A percentile compares a stretch with the other conserved stretches of the same genome.
Evolutionary conservation across 2,329 filamentous ascomycete species (phyloP).

Genomic region (Leptoxyphium fumago): DNA sequence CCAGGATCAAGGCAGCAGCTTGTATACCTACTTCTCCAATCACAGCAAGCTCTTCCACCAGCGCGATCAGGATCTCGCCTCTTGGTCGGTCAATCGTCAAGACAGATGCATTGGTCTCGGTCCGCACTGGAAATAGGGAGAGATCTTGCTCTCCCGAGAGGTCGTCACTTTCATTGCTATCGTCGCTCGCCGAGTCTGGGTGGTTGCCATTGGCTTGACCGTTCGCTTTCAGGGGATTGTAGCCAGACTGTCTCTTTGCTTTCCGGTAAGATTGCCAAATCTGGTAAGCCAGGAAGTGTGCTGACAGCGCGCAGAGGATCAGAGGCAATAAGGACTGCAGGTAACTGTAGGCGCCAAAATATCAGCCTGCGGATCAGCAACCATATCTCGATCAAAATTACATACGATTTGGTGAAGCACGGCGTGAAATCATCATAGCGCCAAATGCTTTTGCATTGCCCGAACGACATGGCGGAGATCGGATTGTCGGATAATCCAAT

Average conservation of each 20-base stretch:
- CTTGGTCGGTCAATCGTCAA: constrained; percentile 63
- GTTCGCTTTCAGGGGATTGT: constrained; percentile 36
- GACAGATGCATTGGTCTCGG: constrained; percentile 33
- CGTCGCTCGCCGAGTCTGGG: constrained; percentile 14
- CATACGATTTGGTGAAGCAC: constrained; percentile 55
- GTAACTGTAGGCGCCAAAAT: constrained; percentile 39
- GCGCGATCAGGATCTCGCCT: constrained; percentile 54
- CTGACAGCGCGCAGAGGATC: constrained; percentile 52
- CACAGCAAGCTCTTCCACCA: constrained; percentile 63
- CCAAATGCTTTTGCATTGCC: constrained; percentile 45
- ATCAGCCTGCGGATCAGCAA: neutral
- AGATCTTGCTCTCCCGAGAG: constrained; percentile 41
- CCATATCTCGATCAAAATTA: constrained; percentile 7
- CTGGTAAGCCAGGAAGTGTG: constrained; percentile 49
- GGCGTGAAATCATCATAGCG: constrained; percentile 44
- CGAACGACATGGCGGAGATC: constrained; percentile 32
- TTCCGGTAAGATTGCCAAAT: constrained; percentile 27
- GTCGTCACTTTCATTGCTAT: constrained; percentile 39
- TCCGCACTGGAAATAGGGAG: constrained; percentile 40
- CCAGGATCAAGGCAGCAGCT: constrained; percentile 45
- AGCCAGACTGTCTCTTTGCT: constrained; percentile 21
- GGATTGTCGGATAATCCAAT: too few relatives aligned
- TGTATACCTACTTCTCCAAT: constrained; percentile 57
- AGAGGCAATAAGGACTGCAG: constrained; percentile 70
- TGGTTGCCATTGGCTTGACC: constrained; percentile 19